Conservation (phyloP, 495 filamentous ascomycete species). For the Symbiotaphrina buchneri region DNA sequence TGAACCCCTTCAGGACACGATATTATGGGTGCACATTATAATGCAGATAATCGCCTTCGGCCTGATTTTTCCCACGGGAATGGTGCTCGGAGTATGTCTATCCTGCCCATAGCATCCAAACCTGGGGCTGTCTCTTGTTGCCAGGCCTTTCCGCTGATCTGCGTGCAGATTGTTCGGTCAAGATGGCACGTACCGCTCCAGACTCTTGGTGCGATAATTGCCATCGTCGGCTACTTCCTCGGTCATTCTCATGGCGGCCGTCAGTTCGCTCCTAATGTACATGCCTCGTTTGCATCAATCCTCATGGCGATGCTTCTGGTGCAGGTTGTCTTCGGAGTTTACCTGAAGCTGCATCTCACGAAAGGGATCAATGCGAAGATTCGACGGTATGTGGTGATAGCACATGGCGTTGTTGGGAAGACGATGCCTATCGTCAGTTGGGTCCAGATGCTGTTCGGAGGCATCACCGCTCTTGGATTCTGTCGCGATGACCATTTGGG, state of each 20-base stretch:
- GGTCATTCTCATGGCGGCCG: constrained; percentile 80
- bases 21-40: constrained; percentile 84
- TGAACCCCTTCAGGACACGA: constrained; percentile 35
- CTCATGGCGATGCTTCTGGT: constrained; percentile 55
- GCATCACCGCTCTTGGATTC: constrained; percentile 84
- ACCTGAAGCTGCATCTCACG: constrained; percentile 74
- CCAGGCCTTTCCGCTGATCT: constrained; percentile 2
- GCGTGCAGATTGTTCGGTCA: constrained; percentile 53
- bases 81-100: constrained; percentile 70
- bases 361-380: constrained; percentile 62
- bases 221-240: constrained; percentile 70
- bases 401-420: constrained; percentile 71
- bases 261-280: constrained; percentile 66
- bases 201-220: constrained; percentile 45
- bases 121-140: not conserved
- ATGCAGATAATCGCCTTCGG: constrained; percentile 77
- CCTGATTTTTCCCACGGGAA: constrained; percentile 76
- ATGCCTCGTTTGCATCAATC: constrained; percentile 55
- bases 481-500: constrained; percentile 79
- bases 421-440: constrained; percentile 67
- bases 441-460: constrained; percentile 94
- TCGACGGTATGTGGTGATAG: constrained; percentile 42
- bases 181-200: constrained; percentile 92
- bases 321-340: constrained; percentile 66
- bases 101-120: not conserved